phyloP scores from a whole-genome alignment of 345 rosid species.

The Diplotaxis tenuifolia region DNA sequence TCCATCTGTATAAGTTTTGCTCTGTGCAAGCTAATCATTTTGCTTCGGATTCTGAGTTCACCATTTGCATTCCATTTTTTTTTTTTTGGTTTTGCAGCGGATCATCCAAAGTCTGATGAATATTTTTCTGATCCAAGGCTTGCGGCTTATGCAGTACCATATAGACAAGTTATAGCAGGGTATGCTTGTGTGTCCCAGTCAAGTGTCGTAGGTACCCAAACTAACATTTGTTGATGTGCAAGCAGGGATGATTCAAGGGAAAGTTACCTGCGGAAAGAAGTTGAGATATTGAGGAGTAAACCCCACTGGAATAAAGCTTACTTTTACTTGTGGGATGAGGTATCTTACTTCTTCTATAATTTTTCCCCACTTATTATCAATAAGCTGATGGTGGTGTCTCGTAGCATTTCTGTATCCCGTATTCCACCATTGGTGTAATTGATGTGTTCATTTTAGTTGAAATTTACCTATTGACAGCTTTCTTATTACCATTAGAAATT shows the following conservation, averaged over 20 bases:
- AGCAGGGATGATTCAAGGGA: slow-evolving; percentile 62
- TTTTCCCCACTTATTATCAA: background rate
- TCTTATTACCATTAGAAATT: slow-evolving; percentile 11
- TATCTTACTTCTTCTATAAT: slow-evolving; percentile 16
- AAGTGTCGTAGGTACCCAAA: slow-evolving; percentile 34
- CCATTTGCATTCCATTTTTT: slow-evolving; percentile 10
- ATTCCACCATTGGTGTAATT: background rate
- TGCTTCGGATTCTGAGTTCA: slow-evolving; percentile 20
- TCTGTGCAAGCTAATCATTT: background rate
- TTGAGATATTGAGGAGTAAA: slow-evolving; percentile 83
- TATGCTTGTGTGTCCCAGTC: slow-evolving; percentile 39
- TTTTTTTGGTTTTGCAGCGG: slow-evolving; percentile 52
- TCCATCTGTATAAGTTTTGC: background rate
- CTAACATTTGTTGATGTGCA: slow-evolving; percentile 46
- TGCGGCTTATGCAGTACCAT: slow-evolving; percentile 95
- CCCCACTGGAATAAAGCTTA: slow-evolving; percentile 95
- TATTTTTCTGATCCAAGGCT: slow-evolving; percentile 80
- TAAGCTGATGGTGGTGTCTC: background rate
- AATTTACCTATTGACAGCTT: background rate
- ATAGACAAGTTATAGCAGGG: slow-evolving; percentile 60
- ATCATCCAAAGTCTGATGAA: slow-evolving; percentile 88
- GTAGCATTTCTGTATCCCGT: background rate
- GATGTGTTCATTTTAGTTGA: slow-evolving; percentile 9
- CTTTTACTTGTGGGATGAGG: slow-evolving; percentile 99
- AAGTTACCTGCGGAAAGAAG: slow-evolving; percentile 80